Evolutionary conservation across 306 rosid genomes (phyloP).

Genomic region (Malus fusca): DNA sequence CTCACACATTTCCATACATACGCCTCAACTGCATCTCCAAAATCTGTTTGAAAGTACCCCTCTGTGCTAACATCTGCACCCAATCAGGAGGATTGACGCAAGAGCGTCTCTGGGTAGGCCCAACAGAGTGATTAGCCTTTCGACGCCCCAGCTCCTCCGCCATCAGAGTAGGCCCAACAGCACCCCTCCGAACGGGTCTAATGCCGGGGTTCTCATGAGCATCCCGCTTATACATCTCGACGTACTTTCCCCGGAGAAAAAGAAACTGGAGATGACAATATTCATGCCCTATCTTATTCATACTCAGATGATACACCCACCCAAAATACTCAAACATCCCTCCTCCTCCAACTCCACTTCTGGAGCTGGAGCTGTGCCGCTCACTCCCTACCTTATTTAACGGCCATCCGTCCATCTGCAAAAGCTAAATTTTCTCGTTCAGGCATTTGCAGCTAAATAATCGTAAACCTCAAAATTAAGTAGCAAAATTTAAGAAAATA

Average conservation of each 20-base stretch:
- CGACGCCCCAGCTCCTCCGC: slow-evolving; percentile 65
- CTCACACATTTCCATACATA: slow-evolving; percentile 87
- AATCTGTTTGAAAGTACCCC: slow-evolving; percentile 43
- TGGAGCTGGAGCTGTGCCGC: neutral
- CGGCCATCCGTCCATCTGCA: slow-evolving; percentile 13
- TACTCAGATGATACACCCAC: slow-evolving; percentile 81
- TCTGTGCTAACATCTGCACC: slow-evolving; percentile 24
- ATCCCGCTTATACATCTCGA: slow-evolving; percentile 77
- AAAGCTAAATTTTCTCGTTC: neutral
- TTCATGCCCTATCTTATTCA: slow-evolving; percentile 67
- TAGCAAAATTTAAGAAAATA: neutral
- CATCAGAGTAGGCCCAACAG: slow-evolving; percentile 65
- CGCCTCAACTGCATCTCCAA: slow-evolving; percentile 69
- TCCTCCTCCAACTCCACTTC: slow-evolving; percentile 18
- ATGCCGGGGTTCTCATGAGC: slow-evolving; percentile 70
- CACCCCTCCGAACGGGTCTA: slow-evolving; percentile 78
- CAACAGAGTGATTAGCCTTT: slow-evolving; percentile 46
- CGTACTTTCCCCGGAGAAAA: slow-evolving; percentile 55
- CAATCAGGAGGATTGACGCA: slow-evolving; percentile 51
- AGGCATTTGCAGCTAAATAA: neutral
- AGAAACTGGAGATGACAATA: slow-evolving; percentile 68
- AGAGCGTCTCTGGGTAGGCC: slow-evolving; percentile 78
- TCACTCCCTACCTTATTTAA: slow-evolving; percentile 22
- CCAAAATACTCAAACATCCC: slow-evolving; percentile 60
- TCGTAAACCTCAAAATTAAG: neutral